phyloP scores from a whole-genome alignment of 1,284 basidiomycete species.

The Omphalotus olearius region DNA sequence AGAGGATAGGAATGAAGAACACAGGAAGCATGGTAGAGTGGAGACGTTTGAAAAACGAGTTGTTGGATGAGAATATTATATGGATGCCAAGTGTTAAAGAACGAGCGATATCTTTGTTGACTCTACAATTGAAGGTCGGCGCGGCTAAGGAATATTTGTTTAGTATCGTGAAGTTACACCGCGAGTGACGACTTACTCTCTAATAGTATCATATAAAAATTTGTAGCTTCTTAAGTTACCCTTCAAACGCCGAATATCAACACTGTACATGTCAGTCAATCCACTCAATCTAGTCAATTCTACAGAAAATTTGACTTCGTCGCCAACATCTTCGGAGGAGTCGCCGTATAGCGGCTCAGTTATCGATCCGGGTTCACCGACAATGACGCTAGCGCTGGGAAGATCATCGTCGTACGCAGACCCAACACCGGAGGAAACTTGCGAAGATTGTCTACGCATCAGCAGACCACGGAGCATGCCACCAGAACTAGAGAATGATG shows the following conservation, averaged over 20 bases:
- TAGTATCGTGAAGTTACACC: background rate
- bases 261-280: conserved; percentile 80
- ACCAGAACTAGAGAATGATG: conserved; percentile 58
- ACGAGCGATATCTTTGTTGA: no score
- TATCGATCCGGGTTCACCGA: conserved; percentile 16
- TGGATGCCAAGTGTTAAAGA: no score
- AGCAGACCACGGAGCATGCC: conserved; percentile 82
- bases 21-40: no score
- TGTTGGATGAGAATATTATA: no score
- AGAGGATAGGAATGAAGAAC: no score
- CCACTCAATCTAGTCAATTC: conserved; percentile 88
- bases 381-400: conserved; percentile 12
- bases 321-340: conserved; percentile 72
- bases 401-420: conserved; percentile 45
- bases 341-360: conserved; percentile 76
- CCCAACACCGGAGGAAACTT: conserved; percentile 48
- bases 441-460: conserved; percentile 84
- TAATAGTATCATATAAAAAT: conserved; percentile 86
- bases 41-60: no score
- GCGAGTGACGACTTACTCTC: conserved; percentile 62
- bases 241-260: conserved; percentile 88
- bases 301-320: conserved; percentile 91
- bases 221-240: conserved; percentile 94
- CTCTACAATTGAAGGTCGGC: no score
- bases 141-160: background rate